Conservation (phyloP, 176 grass and related monocot genomes). For the Rhipidocladum racemiflorum region DNA sequence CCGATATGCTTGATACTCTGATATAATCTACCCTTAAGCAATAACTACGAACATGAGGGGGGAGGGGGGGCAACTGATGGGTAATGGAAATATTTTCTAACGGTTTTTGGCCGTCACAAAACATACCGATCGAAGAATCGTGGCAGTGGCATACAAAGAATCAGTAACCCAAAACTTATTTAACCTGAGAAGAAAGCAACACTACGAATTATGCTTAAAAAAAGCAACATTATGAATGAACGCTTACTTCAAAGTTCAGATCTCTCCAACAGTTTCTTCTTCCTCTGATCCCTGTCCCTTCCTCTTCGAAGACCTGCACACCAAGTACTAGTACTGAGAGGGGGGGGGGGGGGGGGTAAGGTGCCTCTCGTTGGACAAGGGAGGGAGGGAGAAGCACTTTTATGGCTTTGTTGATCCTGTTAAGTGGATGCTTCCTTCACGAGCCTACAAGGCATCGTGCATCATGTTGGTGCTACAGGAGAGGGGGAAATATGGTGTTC, state of each 20-base stretch:
- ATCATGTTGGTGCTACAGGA: constrained; percentile 31
- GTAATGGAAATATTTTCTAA: too few species aligned
- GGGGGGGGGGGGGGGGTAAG: constrained; percentile 14
- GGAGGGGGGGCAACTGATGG: too few species aligned
- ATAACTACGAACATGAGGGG: not conserved
- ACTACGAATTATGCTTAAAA: not conserved
- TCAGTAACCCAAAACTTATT: not conserved
- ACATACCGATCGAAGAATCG: too few species aligned
- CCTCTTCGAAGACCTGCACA: not conserved
- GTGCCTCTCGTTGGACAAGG: not conserved
- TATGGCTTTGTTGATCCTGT: constrained; percentile 42
- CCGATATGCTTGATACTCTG: not conserved
- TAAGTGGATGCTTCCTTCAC: constrained; percentile 45
- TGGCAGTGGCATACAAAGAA: not conserved
- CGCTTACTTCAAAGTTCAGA: constrained; percentile 6
- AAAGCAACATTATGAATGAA: not conserved
- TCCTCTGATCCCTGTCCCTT: not conserved
- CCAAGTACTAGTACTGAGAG: not conserved
- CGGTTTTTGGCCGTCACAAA: too few species aligned
- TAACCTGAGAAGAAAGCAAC: not conserved
- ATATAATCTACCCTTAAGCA: not conserved
- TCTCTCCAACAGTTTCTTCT: not conserved
- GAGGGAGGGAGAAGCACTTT: constrained; percentile 36
- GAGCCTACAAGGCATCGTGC: constrained; percentile 45
- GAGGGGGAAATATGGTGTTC: not conserved